Evolutionary conservation across 2,329 filamentous ascomycete species (phyloP).

Genomic region (Aspergillus luchuensis): DNA sequence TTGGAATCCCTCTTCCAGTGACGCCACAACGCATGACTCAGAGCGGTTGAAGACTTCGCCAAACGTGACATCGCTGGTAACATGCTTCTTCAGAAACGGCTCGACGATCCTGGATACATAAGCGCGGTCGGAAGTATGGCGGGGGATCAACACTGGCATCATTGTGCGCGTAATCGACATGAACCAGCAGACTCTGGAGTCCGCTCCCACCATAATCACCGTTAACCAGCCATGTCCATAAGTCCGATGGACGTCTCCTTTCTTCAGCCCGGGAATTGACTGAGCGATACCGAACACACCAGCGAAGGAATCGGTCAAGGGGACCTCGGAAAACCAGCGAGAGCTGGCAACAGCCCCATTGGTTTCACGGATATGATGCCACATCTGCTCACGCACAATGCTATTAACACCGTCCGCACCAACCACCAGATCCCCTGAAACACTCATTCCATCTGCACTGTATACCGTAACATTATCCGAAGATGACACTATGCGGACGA

Average conservation of each 20-base stretch:
- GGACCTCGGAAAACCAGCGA: not conserved
- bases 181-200: conserved; percentile 4
- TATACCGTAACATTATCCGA: not conserved
- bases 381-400: conserved; percentile 37
- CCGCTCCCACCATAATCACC: conserved; percentile 8
- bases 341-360: not conserved
- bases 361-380: conserved; percentile 3
- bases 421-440: conserved; percentile 38
- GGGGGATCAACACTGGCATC: not conserved
- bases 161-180: not conserved
- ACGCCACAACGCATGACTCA: not conserved
- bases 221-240: conserved; percentile 1
- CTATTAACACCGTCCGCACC: conserved; percentile 49
- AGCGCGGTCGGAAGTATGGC: not conserved
- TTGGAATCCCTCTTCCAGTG: conserved; percentile 3
- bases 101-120: not conserved
- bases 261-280: conserved; percentile 11
- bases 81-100: not conserved
- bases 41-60: not conserved
- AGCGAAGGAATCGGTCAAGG: not conserved
- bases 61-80: not conserved
- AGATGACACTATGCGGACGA: not conserved
- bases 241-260: conserved; percentile 7
- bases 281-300: conserved; percentile 31
- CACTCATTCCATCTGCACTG: not conserved